Evolutionary conservation across 225 moss, liverwort and hornwort species (phyloP).

Genomic region (Thuidium tamariscinum): DNA sequence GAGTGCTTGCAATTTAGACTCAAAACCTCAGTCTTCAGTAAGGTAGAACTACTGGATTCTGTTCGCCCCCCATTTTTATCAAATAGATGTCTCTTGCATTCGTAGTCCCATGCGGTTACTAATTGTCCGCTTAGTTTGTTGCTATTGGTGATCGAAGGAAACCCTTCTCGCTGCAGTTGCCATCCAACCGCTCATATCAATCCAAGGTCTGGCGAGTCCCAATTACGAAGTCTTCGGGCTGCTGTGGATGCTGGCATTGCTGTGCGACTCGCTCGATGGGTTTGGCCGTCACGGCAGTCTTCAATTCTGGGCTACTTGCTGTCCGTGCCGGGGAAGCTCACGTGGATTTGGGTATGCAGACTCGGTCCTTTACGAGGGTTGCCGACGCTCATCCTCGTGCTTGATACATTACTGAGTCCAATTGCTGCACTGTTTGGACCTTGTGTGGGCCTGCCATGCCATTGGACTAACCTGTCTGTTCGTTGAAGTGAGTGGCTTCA

Average conservation of each 20-base stretch:
- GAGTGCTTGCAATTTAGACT: too few species aligned
- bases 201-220: background rate
- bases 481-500: background rate
- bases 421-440: background rate
- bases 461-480: background rate
- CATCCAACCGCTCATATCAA: background rate
- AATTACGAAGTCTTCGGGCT: background rate
- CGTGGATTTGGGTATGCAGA: background rate
- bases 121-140: background rate
- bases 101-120: too few species aligned
- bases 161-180: background rate
- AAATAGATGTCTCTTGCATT: too few species aligned
- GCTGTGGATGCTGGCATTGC: background rate
- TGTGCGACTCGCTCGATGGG: background rate
- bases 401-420: background rate
- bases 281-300: background rate
- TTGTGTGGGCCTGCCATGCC: background rate
- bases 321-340: background rate
- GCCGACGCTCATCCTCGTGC: background rate
- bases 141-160: background rate
- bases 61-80: too few species aligned
- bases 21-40: too few species aligned
- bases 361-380: background rate
- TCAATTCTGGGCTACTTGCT: background rate
- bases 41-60: too few species aligned